A percentile compares a stretch with the other conserved stretches of the same genome.
These are phyloP conservation scores for Castanopsis chinensis DNA, from an alignment of 306 rosid genomes.

Conservation along the genomic window DNA sequence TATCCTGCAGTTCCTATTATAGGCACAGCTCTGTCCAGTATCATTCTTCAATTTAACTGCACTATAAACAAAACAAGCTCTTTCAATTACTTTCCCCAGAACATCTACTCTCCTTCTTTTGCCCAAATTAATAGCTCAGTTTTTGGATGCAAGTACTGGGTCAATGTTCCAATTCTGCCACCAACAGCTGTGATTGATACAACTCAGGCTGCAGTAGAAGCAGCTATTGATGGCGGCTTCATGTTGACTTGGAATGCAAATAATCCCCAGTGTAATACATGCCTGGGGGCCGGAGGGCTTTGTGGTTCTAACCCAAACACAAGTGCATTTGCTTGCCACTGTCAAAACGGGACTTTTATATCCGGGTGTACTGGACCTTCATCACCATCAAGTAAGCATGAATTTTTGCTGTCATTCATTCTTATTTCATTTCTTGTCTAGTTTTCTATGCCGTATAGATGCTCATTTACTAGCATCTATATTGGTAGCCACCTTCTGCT, in stretches of 20 bases:
- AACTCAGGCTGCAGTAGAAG: slow-evolving; percentile 20
- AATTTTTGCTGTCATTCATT: not conserved
- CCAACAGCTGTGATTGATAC: not conserved
- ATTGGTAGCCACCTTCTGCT: not conserved
- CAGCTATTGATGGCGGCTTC: slow-evolving; percentile 43
- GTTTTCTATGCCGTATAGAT: not conserved
- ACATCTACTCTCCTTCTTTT: no score
- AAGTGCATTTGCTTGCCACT: slow-evolving; percentile 45
- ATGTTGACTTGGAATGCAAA: slow-evolving; percentile 42
- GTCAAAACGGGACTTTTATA: slow-evolving; percentile 35
- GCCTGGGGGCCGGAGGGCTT: slow-evolving; percentile 39
- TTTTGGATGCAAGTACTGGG: slow-evolving; percentile 21
- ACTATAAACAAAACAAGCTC: no score
- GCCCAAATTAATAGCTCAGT: no score
- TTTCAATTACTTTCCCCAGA: no score
- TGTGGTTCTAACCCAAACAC: slow-evolving; percentile 42
- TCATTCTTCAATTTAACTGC: no score
- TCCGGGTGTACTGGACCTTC: slow-evolving; percentile 18
- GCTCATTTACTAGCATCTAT: not conserved
- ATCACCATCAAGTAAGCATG: slow-evolving; percentile 17
- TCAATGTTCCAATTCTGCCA: slow-evolving; percentile 30
- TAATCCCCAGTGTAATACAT: slow-evolving; percentile 36
- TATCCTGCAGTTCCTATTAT: not conserved
- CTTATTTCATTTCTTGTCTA: not conserved
- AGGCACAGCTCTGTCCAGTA: no score